Base-by-base conservation (phyloP, 805 yeast species). In the Ogataea salicorniae region DNA sequence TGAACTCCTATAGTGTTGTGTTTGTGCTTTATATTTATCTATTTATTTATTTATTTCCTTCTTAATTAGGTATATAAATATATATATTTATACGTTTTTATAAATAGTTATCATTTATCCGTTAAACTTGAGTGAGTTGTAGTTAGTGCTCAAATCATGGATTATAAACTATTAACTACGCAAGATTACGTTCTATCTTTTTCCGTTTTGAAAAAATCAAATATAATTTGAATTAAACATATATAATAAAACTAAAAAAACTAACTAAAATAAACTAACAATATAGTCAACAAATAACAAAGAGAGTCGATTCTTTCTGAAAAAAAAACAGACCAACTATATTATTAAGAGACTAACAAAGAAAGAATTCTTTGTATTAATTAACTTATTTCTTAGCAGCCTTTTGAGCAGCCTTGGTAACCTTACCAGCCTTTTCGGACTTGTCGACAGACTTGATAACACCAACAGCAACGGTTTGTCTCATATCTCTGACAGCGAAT, bases 391-490 rank as follows among this genome's bases (percentile, higher is more conserved):
- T 81, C 85, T 81, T 81, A 64, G 77, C 77, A 70, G 88, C 88
- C 83, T 83, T 83, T 62, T 74, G 75, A 74, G 96, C 96, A 74
- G 96, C 88, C 89, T 88, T 88, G 90, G 96, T 87, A 68, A 87
- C 94, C 90, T 88, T 87, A 77, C 89, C 91, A 69, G 89, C 87
- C 75, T 76, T 77, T 76, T 81, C 70, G 62, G 87, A 66, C 86
- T 89, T 89, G 69, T 80, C 95, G 67, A 89, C 96, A 59, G 89
- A 75, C 84, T 92, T 87, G 87, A 92, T 87, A 72, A 91, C 96
- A 87, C 97, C 97, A 73, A 91, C 97, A 73, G 97, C 97, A 69
- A 91, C 97, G 67, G 97, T 91, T 80, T 90, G 97, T 87, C 97
- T 87, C 97, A 90, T 90, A 80, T 90, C 97, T 87, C 97, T 91